Evolutionary conservation across 2,329 filamentous ascomycete genomes (phyloP).

Genomic region (Daldinia eschscholtzii): DNA sequence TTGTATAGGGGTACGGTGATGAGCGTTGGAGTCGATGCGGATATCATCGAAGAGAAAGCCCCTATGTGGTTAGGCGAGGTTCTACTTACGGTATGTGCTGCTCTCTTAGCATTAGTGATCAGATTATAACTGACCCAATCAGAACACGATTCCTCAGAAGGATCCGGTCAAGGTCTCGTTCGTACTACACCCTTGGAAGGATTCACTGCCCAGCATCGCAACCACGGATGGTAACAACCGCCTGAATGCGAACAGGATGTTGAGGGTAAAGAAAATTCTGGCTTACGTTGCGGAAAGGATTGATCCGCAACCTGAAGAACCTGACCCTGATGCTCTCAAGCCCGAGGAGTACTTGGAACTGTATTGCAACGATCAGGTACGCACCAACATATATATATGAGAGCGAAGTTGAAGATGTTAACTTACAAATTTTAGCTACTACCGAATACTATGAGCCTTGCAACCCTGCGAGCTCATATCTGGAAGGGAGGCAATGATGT

Average conservation of each 20-base stretch:
- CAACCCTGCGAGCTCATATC: constrained; percentile 88
- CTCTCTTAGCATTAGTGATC: not conserved
- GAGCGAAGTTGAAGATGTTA: constrained; percentile 22
- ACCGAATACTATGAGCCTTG: constrained; percentile 88
- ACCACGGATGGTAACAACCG: constrained; percentile 85
- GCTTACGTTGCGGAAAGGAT: constrained; percentile 93
- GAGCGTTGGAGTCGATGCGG: constrained; percentile 79
- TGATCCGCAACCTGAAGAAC: constrained; percentile 74
- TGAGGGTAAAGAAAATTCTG: constrained; percentile 93
- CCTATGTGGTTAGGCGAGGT: constrained; percentile 95
- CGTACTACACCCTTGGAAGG: constrained; percentile 83
- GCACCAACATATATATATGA: constrained; percentile 49
- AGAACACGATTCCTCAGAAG: constrained; percentile 86
- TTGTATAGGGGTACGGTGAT: constrained; percentile 91
- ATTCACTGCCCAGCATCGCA: constrained; percentile 79
- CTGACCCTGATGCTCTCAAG: constrained; percentile 71
- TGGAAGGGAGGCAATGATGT: constrained; percentile 98
- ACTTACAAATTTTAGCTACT: constrained; percentile 66
- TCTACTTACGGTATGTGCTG: constrained; percentile 71
- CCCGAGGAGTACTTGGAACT: constrained; percentile 96
- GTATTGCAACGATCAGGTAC: constrained; percentile 92
- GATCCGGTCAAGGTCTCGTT: constrained; percentile 98
- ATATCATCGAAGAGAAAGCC: constrained; percentile 85
- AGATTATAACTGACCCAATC: constrained; percentile 32
- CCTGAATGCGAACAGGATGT: constrained; percentile 96